Conservation (phyloP, 441 rosid species). For the Arabidopsis lyrata region DNA sequence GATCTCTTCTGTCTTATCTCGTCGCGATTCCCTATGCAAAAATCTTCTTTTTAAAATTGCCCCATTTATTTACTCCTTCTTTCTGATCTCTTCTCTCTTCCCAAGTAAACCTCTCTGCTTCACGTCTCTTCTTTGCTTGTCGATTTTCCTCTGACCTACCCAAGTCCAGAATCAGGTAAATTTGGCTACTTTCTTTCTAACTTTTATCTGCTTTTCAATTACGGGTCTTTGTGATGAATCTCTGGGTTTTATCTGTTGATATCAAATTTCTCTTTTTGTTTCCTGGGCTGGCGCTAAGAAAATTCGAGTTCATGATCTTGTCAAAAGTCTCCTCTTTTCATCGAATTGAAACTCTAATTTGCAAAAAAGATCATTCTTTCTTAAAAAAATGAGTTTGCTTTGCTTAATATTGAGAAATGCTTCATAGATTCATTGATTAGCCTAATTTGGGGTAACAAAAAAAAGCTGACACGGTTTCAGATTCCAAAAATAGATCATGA, state of each 20-base stretch:
- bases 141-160: conserved; percentile 25
- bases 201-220: conserved; percentile 23
- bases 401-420: not conserved
- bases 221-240: not conserved
- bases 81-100: conserved; percentile 8
- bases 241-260: conserved; percentile 14
- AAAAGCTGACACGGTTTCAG: conserved; percentile 22
- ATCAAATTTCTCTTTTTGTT: conserved; percentile 16
- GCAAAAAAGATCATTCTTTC: conserved; percentile 28
- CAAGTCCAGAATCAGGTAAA: conserved; percentile 26
- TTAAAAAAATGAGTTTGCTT: not conserved
- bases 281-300: not conserved
- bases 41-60: not conserved
- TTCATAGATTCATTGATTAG: not conserved
- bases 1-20: conserved; percentile 44
- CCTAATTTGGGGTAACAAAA: conserved; percentile 15
- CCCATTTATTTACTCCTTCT: not conserved
- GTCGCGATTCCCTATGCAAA: conserved; percentile 44
- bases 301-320: conserved; percentile 11
- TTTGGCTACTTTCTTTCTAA: not conserved
- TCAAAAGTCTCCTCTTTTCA: conserved; percentile 3
- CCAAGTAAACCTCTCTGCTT: conserved; percentile 40
- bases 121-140: conserved; percentile 42
- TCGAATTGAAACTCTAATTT: conserved; percentile 4
- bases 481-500: conserved; percentile 33